Base-by-base conservation (phyloP, 768 basidiomycete species). In the Boletus subparvulus region DNA sequence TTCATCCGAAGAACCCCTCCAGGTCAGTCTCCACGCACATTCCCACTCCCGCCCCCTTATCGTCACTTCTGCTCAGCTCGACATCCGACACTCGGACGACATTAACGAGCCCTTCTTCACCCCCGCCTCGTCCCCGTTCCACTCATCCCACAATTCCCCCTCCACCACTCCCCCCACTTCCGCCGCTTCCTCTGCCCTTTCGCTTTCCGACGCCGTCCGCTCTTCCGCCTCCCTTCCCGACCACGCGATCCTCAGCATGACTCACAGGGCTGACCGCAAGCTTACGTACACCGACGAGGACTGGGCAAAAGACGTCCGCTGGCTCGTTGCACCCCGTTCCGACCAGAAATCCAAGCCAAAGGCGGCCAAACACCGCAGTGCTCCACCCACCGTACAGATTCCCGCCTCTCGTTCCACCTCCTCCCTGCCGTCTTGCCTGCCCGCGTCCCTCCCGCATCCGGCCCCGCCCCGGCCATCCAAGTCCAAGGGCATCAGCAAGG, bases 241-340 rank as follows among this genome's bases (percentile, higher is more conserved):
- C 24, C 61, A 66, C 52, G 10, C 50, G n/a, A 32, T 32, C 14
- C 56, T 63, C 19, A 60, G 39, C 55, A 73, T 68, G 67, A 61
- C 58, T 1, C 55, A 47, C 32, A 24, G 65, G 58, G 37, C 55
- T 49, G 21, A 69, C 46, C 61, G 68, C 54, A 69, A 73, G 37
- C 60, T 68, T 51, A 73, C 74, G 17, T 77, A 78, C 65, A 79
- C 78, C 4, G 80, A 83, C 63, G 78, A 83, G 50, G 82, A 86
- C 61, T 89, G 86, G 88, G 80, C 83, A 13, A 81, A 79, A 59
- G 87, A 89, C 48, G 81, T 87, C 17, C 78, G 84, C 35, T 87
- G 83, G 84, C 81, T 90, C 32, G 79, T 73, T 32, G 66, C 74
- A 49, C 67, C 80, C 39, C 66, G 71, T 24, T 32, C 61, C 36